Conservation (phyloP, 2,329 filamentous ascomycete species). For the Claviceps purpurea region DNA sequence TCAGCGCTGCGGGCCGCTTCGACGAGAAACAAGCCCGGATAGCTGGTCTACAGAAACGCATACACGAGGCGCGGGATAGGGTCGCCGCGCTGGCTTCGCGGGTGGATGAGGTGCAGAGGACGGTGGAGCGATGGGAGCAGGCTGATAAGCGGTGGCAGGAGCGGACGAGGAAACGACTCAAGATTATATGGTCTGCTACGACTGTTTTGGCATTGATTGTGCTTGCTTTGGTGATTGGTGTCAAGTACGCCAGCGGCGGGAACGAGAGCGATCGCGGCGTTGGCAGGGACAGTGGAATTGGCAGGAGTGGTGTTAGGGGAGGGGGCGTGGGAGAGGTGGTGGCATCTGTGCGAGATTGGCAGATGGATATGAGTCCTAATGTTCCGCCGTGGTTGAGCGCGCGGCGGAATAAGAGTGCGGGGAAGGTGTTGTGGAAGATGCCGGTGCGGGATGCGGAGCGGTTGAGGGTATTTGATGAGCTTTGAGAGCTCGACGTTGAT, state of each 20-base stretch:
- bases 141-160: slow-evolving; percentile 57
- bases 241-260: slow-evolving; percentile 11
- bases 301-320: not conserved
- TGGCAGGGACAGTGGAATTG: no score
- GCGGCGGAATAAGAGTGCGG: slow-evolving; percentile 6
- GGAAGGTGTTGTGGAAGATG: slow-evolving; percentile 16
- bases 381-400: slow-evolving; percentile 7
- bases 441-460: slow-evolving; percentile 20
- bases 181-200: slow-evolving; percentile 48
- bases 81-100: slow-evolving; percentile 47
- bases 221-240: slow-evolving; percentile 27
- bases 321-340: not conserved
- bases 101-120: slow-evolving; percentile 48
- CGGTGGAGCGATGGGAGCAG: slow-evolving; percentile 54
- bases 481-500: slow-evolving; percentile 17
- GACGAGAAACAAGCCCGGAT: slow-evolving; percentile 52
- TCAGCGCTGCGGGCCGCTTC: slow-evolving; percentile 49
- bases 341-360: not conserved
- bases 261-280: no score
- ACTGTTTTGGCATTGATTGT: slow-evolving; percentile 34
- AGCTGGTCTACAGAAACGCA: slow-evolving; percentile 44
- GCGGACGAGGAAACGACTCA: slow-evolving; percentile 48
- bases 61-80: slow-evolving; percentile 45
- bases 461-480: slow-evolving; percentile 32
- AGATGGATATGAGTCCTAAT: slow-evolving; percentile 3